phyloP scores from a whole-genome alignment of 2,329 filamentous ascomycete species.

The Penicillium sp. region DNA sequence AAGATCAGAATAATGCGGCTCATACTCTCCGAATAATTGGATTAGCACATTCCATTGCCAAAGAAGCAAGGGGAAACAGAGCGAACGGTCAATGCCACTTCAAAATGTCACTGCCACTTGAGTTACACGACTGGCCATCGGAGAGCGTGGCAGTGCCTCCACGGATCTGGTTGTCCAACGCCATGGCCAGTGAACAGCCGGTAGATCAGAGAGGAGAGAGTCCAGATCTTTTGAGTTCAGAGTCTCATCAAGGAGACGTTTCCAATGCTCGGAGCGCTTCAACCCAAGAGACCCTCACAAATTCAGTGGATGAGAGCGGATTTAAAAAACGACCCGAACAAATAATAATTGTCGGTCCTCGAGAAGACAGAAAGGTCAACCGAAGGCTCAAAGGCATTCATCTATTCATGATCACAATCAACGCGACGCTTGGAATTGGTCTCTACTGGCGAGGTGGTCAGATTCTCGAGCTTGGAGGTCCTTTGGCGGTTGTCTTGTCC shows the following conservation, averaged over 20 bases:
- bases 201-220: background rate
- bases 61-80: background rate
- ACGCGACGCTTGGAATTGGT: conserved; percentile 36
- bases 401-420: conserved; percentile 38
- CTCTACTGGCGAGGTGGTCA: conserved; percentile 34
- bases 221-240: background rate
- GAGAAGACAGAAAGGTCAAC: background rate
- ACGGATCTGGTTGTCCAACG: background rate
- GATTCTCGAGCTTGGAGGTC: conserved; percentile 36
- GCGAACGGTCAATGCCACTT: background rate
- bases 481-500: conserved; percentile 33
- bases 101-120: background rate
- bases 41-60: background rate
- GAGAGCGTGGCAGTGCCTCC: background rate
- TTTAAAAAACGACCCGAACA: background rate
- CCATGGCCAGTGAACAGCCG: background rate
- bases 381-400: conserved; percentile 25
- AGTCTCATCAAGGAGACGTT: background rate
- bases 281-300: background rate
- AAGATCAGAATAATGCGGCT: background rate
- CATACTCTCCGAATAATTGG: background rate
- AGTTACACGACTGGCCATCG: background rate
- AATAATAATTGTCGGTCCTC: background rate
- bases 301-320: background rate
- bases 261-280: background rate